Evolutionary conservation across 495 filamentous ascomycete genomes (phyloP).

Genomic region (Pyrenula aspistea): DNA sequence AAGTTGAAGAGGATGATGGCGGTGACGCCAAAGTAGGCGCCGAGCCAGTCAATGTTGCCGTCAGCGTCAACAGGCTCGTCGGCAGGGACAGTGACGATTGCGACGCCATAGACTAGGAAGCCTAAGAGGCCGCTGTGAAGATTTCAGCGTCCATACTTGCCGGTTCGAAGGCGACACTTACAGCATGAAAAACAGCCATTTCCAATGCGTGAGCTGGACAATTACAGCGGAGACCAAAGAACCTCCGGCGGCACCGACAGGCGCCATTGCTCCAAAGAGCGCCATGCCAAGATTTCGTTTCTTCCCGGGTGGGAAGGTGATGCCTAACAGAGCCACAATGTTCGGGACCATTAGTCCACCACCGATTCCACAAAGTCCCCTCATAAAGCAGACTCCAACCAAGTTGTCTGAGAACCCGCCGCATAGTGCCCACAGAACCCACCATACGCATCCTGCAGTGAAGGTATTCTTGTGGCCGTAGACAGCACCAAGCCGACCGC

Average conservation of each 20-base stretch:
- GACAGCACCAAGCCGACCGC: conserved; percentile 45
- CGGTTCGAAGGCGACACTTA: conserved; percentile 35
- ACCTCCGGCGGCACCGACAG: conserved; percentile 38
- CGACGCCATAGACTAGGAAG: no score
- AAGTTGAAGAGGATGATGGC: conserved; percentile 32
- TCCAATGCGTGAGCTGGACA: conserved; percentile 49
- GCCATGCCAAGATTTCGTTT: conserved; percentile 54
- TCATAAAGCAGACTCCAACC: conserved; percentile 31
- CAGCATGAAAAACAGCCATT: conserved; percentile 52
- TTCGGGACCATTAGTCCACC: conserved; percentile 52
- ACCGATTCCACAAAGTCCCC: conserved; percentile 50
- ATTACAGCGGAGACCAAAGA: conserved; percentile 37
- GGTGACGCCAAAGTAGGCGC: conserved; percentile 10
- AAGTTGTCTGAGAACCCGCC: no score
- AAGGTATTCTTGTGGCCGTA: conserved; percentile 49
- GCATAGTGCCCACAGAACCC: conserved; percentile 42
- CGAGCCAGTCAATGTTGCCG: conserved; percentile 16
- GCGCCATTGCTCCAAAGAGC: conserved; percentile 51
- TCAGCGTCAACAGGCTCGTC: no score
- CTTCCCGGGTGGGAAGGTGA: conserved; percentile 35
- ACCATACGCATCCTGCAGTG: conserved; percentile 43
- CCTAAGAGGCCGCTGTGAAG: conserved; percentile 15
- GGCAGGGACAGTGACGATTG: conserved; percentile 5
- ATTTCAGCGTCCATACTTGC: conserved; percentile 17
- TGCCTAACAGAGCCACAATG: conserved; percentile 47